Conservation (phyloP, 2,329 filamentous ascomycete species). For the Stromatinia cepivora region DNA sequence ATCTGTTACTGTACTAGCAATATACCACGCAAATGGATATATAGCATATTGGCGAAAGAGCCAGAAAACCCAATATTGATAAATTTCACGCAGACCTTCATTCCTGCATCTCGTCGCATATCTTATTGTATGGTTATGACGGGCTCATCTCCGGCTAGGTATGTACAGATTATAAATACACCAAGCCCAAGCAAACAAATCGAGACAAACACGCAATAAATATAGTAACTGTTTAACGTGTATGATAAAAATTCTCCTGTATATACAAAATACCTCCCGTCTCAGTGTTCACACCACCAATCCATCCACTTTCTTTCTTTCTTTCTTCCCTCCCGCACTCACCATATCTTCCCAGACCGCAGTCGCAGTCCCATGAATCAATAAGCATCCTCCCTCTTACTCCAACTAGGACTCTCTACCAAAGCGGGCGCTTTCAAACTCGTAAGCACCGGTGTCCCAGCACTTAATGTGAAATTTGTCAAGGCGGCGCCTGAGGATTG, state of each 20-base stretch:
- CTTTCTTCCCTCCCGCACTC: no score
- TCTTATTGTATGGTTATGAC: background rate
- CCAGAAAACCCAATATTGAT: conserved; percentile 5
- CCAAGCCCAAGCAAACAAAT: background rate
- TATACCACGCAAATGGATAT: background rate
- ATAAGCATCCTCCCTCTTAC: conserved; percentile 36
- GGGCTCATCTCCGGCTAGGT: background rate
- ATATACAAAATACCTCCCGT: no score
- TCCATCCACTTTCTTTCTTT: no score
- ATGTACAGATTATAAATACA: background rate
- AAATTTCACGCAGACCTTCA: background rate
- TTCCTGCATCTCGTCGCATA: background rate
- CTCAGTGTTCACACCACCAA: no score
- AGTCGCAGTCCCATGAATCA: conserved; percentile 17
- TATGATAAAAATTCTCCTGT: no score
- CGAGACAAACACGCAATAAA: no score
- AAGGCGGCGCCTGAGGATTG: conserved; percentile 36
- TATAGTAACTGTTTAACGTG: no score
- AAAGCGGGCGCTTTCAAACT: conserved; percentile 32
- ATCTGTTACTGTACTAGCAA: background rate
- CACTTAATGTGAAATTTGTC: conserved; percentile 34
- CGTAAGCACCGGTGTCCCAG: conserved; percentile 34
- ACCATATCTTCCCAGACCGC: background rate
- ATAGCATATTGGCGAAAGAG: background rate
- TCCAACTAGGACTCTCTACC: conserved; percentile 35